These are phyloP conservation scores for Chimonanthus praecox DNA, from an alignment of 164 flowering plant species.

Conservation along the genomic window DNA sequence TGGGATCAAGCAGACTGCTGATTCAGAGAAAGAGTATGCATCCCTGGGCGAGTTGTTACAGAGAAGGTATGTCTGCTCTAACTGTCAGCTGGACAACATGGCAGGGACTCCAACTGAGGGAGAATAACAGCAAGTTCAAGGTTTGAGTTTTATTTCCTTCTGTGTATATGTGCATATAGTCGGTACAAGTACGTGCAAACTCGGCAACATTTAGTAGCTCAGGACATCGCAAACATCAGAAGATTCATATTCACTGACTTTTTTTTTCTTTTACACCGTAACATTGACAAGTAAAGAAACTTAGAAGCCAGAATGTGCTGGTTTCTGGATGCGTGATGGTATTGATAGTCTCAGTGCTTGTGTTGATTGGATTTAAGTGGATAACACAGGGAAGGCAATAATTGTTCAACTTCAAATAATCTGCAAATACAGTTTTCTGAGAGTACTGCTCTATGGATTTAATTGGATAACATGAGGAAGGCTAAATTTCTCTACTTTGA, in stretches of 20 bases:
- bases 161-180: neutral
- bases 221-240: neutral
- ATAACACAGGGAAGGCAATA: too few species aligned
- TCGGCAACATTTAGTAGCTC: neutral
- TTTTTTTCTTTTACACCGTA: neutral
- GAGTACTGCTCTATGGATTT: too few species aligned
- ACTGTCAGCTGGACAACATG: constrained; percentile 49
- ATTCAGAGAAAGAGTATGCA: constrained; percentile 40
- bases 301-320: neutral
- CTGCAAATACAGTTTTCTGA: too few species aligned
- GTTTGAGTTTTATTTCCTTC: neutral
- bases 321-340: neutral
- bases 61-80: constrained; percentile 52
- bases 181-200: neutral
- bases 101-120: constrained; percentile 20
- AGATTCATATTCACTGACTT: neutral
- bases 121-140: neutral
- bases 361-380: too few species aligned
- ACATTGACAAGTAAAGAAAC: neutral
- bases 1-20: constrained; percentile 53
- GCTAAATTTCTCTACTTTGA: too few species aligned
- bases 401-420: too few species aligned
- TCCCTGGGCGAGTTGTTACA: constrained; percentile 52
- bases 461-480: too few species aligned
- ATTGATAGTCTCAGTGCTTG: too few species aligned